Conservation (phyloP, 768 basidiomycete species). For the Psilocybe cubensis region DNA sequence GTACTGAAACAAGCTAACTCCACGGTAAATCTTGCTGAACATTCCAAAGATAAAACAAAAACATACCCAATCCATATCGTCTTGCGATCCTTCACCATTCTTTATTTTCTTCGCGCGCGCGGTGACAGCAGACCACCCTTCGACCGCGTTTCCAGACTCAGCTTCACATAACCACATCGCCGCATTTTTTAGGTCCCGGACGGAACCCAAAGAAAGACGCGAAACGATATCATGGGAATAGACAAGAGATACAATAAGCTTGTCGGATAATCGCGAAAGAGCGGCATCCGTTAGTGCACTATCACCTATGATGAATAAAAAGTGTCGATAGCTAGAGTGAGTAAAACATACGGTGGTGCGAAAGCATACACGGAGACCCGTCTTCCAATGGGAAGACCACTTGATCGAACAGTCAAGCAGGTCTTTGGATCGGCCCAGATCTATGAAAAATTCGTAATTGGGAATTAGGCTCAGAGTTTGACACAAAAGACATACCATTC, state of each 20-base stretch:
- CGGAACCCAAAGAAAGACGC: constrained; percentile 75
- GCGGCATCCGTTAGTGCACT: constrained; percentile 67
- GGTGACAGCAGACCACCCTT: constrained; percentile 56
- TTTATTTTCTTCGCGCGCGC: constrained; percentile 61
- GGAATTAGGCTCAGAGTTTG: background rate
- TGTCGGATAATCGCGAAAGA: constrained; percentile 60
- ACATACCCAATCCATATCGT: constrained; percentile 61
- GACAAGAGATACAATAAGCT: constrained; percentile 76
- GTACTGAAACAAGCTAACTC: constrained; percentile 71
- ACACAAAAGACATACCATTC: constrained; percentile 47
- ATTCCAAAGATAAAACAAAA: background rate
- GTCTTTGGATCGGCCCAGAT: constrained; percentile 87
- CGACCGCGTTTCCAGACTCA: constrained; percentile 48
- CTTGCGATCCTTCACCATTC: constrained; percentile 52
- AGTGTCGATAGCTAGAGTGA: constrained; percentile 4
- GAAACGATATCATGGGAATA: constrained; percentile 85
- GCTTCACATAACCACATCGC: constrained; percentile 83
- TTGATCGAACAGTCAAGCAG: constrained; percentile 68
- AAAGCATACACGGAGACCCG: constrained; percentile 78
- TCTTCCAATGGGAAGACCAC: constrained; percentile 70
- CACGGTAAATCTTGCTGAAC: background rate
- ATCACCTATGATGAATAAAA: background rate
- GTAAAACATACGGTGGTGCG: constrained; percentile 68
- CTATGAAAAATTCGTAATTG: constrained; percentile 34
- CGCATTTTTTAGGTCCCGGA: constrained; percentile 75